Evolutionary conservation across 768 basidiomycete genomes (phyloP), one percentile per base, ranked within the genome.

Genomic region (Leucocoprinus sp.): DNA sequence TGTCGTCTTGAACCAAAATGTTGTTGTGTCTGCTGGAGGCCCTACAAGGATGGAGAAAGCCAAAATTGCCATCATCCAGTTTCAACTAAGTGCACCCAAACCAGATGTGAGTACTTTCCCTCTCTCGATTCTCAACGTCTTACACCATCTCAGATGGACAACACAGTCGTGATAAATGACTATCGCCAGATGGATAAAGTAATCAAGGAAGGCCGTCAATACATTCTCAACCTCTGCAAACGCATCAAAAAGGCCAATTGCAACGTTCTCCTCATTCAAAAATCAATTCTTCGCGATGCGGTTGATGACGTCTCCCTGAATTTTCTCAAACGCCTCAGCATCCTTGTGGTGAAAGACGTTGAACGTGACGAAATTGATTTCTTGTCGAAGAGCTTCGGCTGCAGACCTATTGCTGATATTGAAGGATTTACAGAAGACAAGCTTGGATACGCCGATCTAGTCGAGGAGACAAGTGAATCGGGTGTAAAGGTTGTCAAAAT

Each of bases 161-260:
- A 99, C 71, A 97, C 95, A 4, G 93, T 99, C 35, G 86, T 98
- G 42, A 97, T 99, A 55, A 98, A 95, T 52, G 95, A 99, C 66
- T 99, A 99, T 68, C 84, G 96, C 14, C 96, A 97, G 63, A 98
- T 99, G 95, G 96, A 98, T 75, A 96, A 97, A 64, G 93, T 98
- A 49, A 84, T 99, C 67, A 98, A 99, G 66, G 96, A 99, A 65
- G 95, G 95, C 48, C 86, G 96, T 37, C 90, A 93, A 64, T 98
- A 99, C 64, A 77, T 99, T 48, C 81, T 99, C 57, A 97, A 93
- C 62, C 79, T 98, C 43, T 95, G 91, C 81, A 98, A 98, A 68
- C 93, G 93, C 67, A 98, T 99, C 67, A 99, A 98, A 65, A 97
- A 96, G 68, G 84, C 93, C n/a, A 93, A 93, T 54, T 98, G 96